A percentile compares a stretch with the other conserved stretches of the same genome.
These are phyloP conservation scores for Tetradesmus obliquus DNA, from an alignment of 139 green algal genomes.

Conservation along the genomic window DNA sequence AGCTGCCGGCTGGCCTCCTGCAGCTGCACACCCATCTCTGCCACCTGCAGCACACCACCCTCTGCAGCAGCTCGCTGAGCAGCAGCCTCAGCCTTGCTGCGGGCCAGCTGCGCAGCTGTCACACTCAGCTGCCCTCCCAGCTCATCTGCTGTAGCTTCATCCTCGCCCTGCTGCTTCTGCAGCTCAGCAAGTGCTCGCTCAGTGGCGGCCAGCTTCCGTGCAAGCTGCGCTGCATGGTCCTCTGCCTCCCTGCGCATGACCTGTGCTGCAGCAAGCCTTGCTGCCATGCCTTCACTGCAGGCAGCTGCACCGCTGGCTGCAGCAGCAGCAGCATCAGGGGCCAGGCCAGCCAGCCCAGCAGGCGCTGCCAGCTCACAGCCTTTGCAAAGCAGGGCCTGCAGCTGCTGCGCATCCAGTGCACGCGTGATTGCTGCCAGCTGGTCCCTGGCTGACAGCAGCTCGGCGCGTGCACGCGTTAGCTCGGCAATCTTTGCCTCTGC, in stretches of 20 bases:
- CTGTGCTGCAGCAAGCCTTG: constrained; percentile 22
- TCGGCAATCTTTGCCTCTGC: background rate
- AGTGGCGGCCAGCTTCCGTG: background rate
- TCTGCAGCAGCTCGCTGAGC: constrained; percentile 6
- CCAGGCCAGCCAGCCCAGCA: background rate
- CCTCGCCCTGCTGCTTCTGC: background rate
- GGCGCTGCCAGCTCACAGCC: background rate
- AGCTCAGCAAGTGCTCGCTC: background rate
- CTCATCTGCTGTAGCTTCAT: background rate
- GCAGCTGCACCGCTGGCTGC: background rate
- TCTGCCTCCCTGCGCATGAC: constrained; percentile 33
- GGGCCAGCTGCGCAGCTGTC: background rate
- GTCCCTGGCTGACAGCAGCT: constrained; percentile 18
- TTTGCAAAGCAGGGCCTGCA: background rate
- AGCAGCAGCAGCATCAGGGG: background rate
- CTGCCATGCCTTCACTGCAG: background rate
- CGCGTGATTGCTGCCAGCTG: constrained; percentile 1
- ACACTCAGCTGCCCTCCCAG: background rate
- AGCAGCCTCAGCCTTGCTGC: background rate
- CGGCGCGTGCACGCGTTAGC: constrained; percentile 23
- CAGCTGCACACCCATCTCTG: background rate
- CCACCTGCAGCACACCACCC: background rate
- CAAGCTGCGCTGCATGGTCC: background rate
- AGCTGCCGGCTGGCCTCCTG: background rate
- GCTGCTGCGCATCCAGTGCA: constrained; percentile 20